Evolutionary conservation across 495 filamentous ascomycete genomes (phyloP).

Genomic region (Trypethelium eluteriae): DNA sequence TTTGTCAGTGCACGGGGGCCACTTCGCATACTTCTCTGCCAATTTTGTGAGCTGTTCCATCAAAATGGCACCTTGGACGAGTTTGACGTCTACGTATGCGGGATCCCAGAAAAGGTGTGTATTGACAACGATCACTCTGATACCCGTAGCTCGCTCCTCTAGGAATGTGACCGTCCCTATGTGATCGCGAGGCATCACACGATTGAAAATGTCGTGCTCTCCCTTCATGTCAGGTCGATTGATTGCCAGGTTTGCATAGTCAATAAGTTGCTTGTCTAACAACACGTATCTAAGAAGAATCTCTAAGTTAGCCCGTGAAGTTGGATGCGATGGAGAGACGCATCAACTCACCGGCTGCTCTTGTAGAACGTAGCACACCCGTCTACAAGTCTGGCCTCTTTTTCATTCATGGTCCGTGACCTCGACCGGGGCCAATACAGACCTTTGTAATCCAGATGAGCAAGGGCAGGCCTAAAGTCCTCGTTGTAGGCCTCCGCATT

Average conservation of each 20-base stretch:
- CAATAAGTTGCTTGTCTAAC: conserved; percentile 85
- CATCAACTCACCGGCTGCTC: conserved; percentile 51
- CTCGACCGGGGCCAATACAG: conserved; percentile 81
- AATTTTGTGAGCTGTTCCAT: conserved; percentile 81
- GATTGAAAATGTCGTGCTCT: conserved; percentile 92
- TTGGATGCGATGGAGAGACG: not conserved
- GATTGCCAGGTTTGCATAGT: conserved; percentile 86
- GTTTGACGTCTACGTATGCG: conserved; percentile 80
- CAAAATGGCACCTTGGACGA: conserved; percentile 87
- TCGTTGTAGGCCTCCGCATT: conserved; percentile 84
- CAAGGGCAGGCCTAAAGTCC: conserved; percentile 74
- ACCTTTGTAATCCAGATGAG: conserved; percentile 81
- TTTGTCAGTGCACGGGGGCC: conserved; percentile 72
- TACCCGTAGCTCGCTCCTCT: conserved; percentile 80
- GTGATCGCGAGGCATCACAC: conserved; percentile 95
- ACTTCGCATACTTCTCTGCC: conserved; percentile 72
- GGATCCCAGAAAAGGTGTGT: conserved; percentile 94
- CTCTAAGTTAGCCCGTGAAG: no score
- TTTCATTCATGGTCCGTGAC: conserved; percentile 82
- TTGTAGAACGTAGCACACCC: conserved; percentile 97
- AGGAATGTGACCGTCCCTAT: conserved; percentile 85
- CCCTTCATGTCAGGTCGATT: conserved; percentile 91
- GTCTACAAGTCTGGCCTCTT: conserved; percentile 78
- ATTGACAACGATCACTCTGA: conserved; percentile 84
- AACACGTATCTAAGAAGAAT: conserved; percentile 55